Base-by-base conservation (phyloP, 495 filamentous ascomycete species). In the Daldinia grandis region DNA sequence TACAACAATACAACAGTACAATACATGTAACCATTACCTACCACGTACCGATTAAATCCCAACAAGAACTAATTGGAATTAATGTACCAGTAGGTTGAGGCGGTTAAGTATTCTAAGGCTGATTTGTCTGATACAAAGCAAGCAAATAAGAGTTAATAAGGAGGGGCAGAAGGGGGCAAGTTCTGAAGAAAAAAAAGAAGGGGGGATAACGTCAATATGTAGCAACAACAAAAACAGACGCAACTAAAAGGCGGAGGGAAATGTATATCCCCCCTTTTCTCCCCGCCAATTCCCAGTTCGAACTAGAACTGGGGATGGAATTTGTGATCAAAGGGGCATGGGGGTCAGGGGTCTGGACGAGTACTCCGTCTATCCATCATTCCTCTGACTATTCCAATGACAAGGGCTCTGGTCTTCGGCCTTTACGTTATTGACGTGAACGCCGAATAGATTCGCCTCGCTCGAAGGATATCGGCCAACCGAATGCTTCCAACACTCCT, bases 311-410 rank as follows among this genome's bases (percentile, higher is more conserved):
- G 38, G 38, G 38, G 37, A 55, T 61, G 37, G 28, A 49, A 60
- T 60, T 14, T 27, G 35, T 47, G 35, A 67, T 44, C 33, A 44
- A 59, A 42, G 35, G 40, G 44, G 38, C 49, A 66, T 53, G 40
- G 51, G 33, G 37, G 10, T 58, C 40, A 28, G 30, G 42, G 42
- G 21, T 51, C 42, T 58, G 12, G 40, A 49, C 4, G 30, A 14
- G 15, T 44, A 59, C 24, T 47, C 21, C 40, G 14, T 65, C 62
- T 57, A 47, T 21, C 37, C 38, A 47, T 49, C 27, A 47, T 1
- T 40, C 37, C 25, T 50, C 30, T 25, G 27, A 14, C 4, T 15
- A 10, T 12, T 31, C 55, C 10, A 8, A 19, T 5, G 15, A 10
- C 15, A 50, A 24, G 44, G 27, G 33, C 33, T 35, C 33, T 3